Evolutionary conservation across 116 monocot genomes (phyloP), one percentile per base, ranked within the genome.

Genomic region (Papilionanthe hybrid): DNA sequence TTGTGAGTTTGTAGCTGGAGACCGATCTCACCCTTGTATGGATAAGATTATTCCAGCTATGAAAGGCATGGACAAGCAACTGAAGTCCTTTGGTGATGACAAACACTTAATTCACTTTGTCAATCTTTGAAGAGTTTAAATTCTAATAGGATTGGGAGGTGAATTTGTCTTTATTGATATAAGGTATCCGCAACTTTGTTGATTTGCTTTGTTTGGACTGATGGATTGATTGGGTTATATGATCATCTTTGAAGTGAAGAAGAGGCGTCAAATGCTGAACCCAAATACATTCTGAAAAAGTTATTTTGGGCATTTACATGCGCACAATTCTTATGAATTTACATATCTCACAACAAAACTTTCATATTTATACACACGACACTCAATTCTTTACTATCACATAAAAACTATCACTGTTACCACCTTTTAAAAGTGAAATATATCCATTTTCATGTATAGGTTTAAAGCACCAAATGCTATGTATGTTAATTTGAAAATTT

Each of bases 1-100:
- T 78, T 78, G 72, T 45, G 82, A 82, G 72, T 82, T 82, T 82
- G 82, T 82, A n/a, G 77, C 78, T 56, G 82, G 82, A 60, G 82
- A 82, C 78, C 11, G 42, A 42, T 78, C 78, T 27, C 82, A 82
- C 78, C 55, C 41, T n/a, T 41, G 53, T 56, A 82, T 82, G 57
- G 82, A 78, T 55, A 72, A 78, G 71, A 77, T 82, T 30, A 55
- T 77, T 32, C 9, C 57, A 9, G 42, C 42, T 29, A 25, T 78
- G 41, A 82, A 25, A 42, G 43, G 71, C 22, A 82, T 82, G 72
- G 72, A 78, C 56, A 55, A 78, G 43, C 82, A 82, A 57, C 50
- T 82, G 27, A 82, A 82, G 28, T 82, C 69, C 53, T 72, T 72
- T 25, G 56, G 72, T 20, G 78, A 82, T 56, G 82, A 82, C 11